Evolutionary conservation across 805 yeast genomes (phyloP), one percentile per base, ranked within the genome.

Genomic region (Metschnikowia kunwiensis): DNA sequence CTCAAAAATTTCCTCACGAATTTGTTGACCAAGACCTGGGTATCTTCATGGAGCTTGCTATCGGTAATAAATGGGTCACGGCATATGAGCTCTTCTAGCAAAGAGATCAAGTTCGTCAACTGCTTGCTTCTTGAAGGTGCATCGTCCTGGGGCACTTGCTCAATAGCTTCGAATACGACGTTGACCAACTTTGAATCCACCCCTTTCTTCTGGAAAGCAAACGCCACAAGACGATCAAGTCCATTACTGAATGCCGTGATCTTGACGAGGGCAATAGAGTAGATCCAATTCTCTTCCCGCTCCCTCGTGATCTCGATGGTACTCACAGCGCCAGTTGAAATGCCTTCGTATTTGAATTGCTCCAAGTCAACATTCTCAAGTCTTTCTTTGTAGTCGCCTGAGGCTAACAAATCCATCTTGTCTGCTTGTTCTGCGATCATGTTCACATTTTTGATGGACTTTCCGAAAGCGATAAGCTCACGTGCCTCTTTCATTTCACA

Each of bases 1-100:
- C 62, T 65, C 38, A 55, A 54, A 7, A 49, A 36, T 16, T n/a
- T 28, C 11, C 18, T 30, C n/a, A 27, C 32, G 27, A 13, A 26
- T 23, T 18, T 23, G 25, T 14, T 23, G 28, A 15, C 26, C 2
- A 17, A 14, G 26, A 23, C 28, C 18, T 24, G 30, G 17, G 11
- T 31, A 7, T 20, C 15, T 10, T 29, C 23, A n/a, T 21, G 30
- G 3, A 12, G 17, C n/a, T 20, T 22, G 11, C 10, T n/a, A 5
- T 35, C 46, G 10, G 34, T 15, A 5, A 24, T 19, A 14, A 32
- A 26, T 2, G 41, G 28, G 5, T 34, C 41, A 8, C 30, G 34
- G 29, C 33, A 37, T 6, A 41, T 19, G 3, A 43, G 24, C 6
- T 12, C 35, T 7, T 39, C 36, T 12, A 46, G 33, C 11, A 46